Evolutionary conservation across 1,284 basidiomycete species (phyloP).

Genomic region (Fomitopsis schrenkii): DNA sequence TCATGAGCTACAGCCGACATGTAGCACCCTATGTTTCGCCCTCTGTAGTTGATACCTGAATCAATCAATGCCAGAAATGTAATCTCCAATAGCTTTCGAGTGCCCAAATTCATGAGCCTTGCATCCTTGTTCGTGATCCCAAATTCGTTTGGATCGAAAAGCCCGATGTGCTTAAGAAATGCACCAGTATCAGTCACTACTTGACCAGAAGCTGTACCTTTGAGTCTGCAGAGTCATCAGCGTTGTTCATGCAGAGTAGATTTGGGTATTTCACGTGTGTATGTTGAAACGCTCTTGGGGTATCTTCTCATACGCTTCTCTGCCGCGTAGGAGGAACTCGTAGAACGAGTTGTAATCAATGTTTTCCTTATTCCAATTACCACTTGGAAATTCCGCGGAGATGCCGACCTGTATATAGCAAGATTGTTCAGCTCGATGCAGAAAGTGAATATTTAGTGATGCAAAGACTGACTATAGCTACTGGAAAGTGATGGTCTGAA

Average conservation of each 20-base stretch:
- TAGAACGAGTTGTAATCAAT: constrained; percentile 33
- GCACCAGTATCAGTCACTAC: constrained; percentile 28
- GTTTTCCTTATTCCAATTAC: constrained; percentile 21
- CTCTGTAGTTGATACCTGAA: constrained; percentile 38
- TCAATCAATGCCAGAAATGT: constrained; percentile 36
- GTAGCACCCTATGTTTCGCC: constrained; percentile 35
- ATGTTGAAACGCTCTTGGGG: constrained; percentile 31
- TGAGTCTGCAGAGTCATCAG: constrained; percentile 15
- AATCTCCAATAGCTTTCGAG: constrained; percentile 34
- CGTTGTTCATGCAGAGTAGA: background rate
- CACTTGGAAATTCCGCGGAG: constrained; percentile 33
- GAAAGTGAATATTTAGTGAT: no score
- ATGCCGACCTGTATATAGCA: constrained; percentile 29
- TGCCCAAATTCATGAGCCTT: constrained; percentile 29
- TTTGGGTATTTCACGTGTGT: constrained; percentile 21
- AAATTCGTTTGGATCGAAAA: constrained; percentile 38
- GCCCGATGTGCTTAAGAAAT: constrained; percentile 34
- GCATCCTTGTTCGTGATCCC: constrained; percentile 36
- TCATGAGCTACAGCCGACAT: constrained; percentile 25
- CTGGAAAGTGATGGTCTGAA: no score
- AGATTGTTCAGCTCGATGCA: no score
- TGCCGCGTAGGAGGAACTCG: constrained; percentile 30
- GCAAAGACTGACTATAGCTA: no score
- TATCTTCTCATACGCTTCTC: constrained; percentile 31
- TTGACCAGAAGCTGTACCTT: constrained; percentile 22